phyloP scores from a whole-genome alignment of 2,329 filamentous ascomycete genomes.

The Fusarium nurragi region DNA sequence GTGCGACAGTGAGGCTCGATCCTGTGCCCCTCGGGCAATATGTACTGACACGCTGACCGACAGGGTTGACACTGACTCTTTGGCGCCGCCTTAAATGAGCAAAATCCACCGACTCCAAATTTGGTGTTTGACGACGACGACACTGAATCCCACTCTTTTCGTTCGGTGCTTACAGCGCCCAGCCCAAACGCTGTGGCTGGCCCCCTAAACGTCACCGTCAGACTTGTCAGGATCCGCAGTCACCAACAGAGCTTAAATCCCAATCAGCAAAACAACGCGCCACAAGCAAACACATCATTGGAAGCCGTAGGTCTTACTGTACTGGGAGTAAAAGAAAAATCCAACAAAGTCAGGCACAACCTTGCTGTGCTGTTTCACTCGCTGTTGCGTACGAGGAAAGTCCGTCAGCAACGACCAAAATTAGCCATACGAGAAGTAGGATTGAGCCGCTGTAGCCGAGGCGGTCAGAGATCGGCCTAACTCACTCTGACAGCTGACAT shows the following conservation, averaged over 20 bases:
- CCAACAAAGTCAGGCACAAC: no score
- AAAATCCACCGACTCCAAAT: neutral
- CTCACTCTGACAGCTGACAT: constrained; percentile 9
- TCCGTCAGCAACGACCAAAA: constrained; percentile 2
- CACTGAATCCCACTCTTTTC: neutral
- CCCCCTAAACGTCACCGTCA: neutral
- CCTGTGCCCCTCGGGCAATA: neutral
- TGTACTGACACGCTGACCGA: constrained; percentile 1
- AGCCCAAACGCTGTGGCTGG: neutral
- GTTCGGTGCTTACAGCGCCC: neutral
- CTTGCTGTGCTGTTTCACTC: neutral
- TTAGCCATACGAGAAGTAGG: constrained; percentile 25
- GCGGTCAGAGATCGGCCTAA: neutral
- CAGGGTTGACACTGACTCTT: constrained; percentile 4
- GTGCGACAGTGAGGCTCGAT: neutral
- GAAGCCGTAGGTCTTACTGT: neutral
- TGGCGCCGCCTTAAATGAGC: neutral
- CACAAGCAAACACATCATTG: neutral
- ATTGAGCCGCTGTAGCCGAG: constrained; percentile 24
- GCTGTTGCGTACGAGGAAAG: neutral
- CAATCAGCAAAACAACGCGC: neutral
- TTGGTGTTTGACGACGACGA: neutral
- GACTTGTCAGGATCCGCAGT: neutral
- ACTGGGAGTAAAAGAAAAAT: neutral
- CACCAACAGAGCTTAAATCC: neutral